Base-by-base conservation (phyloP, 73 alveolate species). In the Paramecium sonneborni region DNA sequence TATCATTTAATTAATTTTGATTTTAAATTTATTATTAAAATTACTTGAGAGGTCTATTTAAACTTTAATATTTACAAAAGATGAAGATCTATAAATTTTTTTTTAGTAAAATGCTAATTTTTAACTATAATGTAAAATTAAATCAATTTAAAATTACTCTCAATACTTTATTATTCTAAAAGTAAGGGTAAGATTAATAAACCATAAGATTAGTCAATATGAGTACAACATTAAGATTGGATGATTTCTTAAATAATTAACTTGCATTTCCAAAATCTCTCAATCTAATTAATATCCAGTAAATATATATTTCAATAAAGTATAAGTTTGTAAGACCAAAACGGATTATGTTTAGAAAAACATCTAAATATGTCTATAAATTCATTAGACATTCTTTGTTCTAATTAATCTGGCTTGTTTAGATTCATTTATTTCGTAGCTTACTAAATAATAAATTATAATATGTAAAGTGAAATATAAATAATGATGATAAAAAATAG, bases 201-300 rank as follows among this genome's bases (percentile, higher is more conserved):
- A 88, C 96, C 92, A 38, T 94, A 14, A 96, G 99, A 96, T 88
- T 98, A 58, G 96, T 98, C 11, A 98, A 97, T 32, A 98, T 98
- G 99, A 87, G 97, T 58, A 99, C 99, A 1, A 98, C 99, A 10
- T 90, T 98, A 12, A 85, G 99, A 44, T 96, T 97, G 23, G 96
- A 86, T 23, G 99, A 97, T 92, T 98, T 98, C 95, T 93, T 96
- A 11, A 96, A 95, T 28, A 98, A 97, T 93, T 92, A 93, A 93
- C 92, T 92, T 43, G 95, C 97, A 52, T 95, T 97, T 67, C 96
- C 92, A 0, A 85, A 52, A 72, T 20, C 41, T 26, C 24, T 85
- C 9, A 85, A 85, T 85, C 95, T 96, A 0, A 95, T 98, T 18
- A 96, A 96, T 97, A 79, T 82, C 99, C 99, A 12, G 99, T 98